A percentile compares a stretch with the other conserved stretches of the same genome.
These are phyloP conservation scores for Xylariaceae sp. DNA, from an alignment of 2,329 filamentous ascomycete genomes.

Conservation along the genomic window DNA sequence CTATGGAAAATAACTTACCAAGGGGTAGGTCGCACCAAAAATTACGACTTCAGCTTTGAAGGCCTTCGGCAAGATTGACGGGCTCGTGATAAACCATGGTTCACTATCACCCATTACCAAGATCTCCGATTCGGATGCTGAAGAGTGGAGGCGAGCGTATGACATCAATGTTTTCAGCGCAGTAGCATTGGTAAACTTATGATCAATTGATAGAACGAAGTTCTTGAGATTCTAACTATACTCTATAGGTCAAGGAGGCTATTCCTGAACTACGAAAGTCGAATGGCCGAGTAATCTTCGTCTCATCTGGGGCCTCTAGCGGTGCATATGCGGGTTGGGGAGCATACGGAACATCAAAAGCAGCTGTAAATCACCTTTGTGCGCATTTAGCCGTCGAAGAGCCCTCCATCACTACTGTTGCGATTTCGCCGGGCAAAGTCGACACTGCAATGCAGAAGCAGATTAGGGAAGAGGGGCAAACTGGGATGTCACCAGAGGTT, in stretches of 20 bases:
- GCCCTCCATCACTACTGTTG: conserved; percentile 72
- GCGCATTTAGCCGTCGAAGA: conserved; percentile 78
- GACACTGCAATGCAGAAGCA: conserved; percentile 91
- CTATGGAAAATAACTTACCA: not conserved
- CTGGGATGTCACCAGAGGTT: conserved; percentile 58
- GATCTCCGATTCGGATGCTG: conserved; percentile 69
- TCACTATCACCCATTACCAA: conserved; percentile 75
- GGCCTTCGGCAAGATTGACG: conserved; percentile 76
- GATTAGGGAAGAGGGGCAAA: conserved; percentile 67
- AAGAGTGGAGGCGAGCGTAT: conserved; percentile 78
- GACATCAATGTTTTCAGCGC: conserved; percentile 88
- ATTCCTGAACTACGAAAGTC: conserved; percentile 71
- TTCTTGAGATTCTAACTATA: conserved; percentile 34
- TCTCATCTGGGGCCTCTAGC: conserved; percentile 78
- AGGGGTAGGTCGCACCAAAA: conserved; percentile 58
- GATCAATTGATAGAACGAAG: not conserved
- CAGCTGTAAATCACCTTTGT: conserved; percentile 80
- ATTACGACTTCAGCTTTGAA: conserved; percentile 69
- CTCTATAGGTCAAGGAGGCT: conserved; percentile 68
- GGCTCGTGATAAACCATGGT: conserved; percentile 88
- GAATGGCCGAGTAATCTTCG: conserved; percentile 75
- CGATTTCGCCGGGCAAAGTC: conserved; percentile 79
- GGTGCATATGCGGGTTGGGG: conserved; percentile 75
- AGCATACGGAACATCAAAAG: conserved; percentile 82
- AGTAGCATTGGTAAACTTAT: conserved; percentile 70